Base-by-base conservation (phyloP, 2,329 filamentous ascomycete species). In the Colletotrichum magnum region DNA sequence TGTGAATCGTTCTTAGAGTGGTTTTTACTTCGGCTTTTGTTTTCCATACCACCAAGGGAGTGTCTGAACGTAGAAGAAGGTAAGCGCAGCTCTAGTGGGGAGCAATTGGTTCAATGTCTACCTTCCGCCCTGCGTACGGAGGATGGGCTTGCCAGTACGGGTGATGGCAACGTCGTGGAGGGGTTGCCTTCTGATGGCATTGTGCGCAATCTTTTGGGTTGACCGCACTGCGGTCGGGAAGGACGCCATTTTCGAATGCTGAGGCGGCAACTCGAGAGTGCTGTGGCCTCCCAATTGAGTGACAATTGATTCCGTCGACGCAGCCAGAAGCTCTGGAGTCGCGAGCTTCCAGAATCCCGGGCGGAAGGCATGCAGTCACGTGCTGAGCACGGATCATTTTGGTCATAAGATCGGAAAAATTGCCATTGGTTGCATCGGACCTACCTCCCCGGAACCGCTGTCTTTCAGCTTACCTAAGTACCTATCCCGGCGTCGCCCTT, bases 141-240 rank as follows among this genome's bases (percentile, higher is more conserved):
- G 85, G 76, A 98, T 95, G 71, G 96, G 95, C 87, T 97, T 98
- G 82, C 96, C 96, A 68, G 96, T 99, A 77, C 96, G 89, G 71
- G 95, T 97, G 79, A 99, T 97, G 77, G 93, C 87, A 78, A 99
- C 89, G 86, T 99, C 96, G 79, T 94, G 93, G 74, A 92, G 77
- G 72, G 81, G 81, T 80, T 87, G 86, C 77, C 84, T 85, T 76
- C 85, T 83, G 75, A 84, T 77, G 74, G 85, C 76, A 76, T 82
- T 83, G 77, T 81, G 82, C 73, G 81, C 79, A 73, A 83, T 78
- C 77, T 80, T 83, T 75, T 82, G 82, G 75, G 85, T 83, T 73
- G 85, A 84, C 82, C 88, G 88, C 81, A 84, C 82, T 73, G 87
- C 85, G 80, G 85, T 81, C 74, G 88, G 84, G 79, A 89, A 82